These are phyloP conservation scores for Aureobasidium vineae DNA, from an alignment of 2,329 filamentous ascomycete species.

Conservation along the genomic window DNA sequence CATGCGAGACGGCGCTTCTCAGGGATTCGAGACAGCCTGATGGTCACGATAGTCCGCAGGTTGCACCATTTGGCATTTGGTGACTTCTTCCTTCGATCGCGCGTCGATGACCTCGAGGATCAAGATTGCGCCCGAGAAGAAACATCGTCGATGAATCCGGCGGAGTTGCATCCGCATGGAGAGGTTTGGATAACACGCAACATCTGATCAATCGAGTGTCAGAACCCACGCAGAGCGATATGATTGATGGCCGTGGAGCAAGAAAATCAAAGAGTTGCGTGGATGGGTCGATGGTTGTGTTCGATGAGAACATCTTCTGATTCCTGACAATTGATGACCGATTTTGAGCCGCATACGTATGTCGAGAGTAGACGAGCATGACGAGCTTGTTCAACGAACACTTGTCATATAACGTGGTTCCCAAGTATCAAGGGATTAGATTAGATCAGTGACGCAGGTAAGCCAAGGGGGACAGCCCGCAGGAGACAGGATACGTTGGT, in stretches of 20 bases:
- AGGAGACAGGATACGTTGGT: neutral
- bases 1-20: neutral
- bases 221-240: neutral
- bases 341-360: slow-evolving; percentile 12
- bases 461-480: neutral
- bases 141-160: neutral
- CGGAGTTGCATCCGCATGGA: neutral
- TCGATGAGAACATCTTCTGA: slow-evolving; percentile 9
- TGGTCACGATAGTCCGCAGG: neutral
- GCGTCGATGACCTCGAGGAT: neutral
- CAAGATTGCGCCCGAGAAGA: neutral
- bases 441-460: neutral
- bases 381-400: neutral
- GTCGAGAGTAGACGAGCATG: neutral
- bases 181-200: neutral
- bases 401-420: neutral
- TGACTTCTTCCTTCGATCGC: neutral
- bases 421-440: neutral
- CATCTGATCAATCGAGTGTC: neutral
- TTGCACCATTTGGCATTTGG: neutral
- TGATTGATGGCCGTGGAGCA: neutral
- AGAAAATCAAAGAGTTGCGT: neutral
- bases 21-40: neutral
- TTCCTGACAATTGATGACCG: neutral
- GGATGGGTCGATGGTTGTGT: neutral